Evolutionary conservation across 768 basidiomycete genomes (phyloP).

Genomic region (Mycena kentingensis): DNA sequence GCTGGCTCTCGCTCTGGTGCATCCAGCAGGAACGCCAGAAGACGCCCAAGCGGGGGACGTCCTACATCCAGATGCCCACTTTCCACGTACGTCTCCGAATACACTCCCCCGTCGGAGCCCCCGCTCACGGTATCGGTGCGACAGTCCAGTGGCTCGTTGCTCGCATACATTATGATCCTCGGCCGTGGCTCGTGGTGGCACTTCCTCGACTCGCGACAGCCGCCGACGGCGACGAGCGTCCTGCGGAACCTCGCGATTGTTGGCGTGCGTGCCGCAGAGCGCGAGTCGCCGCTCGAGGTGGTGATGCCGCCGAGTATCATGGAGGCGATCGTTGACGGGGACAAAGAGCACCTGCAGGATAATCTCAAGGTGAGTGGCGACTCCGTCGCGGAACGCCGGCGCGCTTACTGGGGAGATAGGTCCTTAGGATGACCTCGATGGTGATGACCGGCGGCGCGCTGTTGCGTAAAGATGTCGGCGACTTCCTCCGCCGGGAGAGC

Average conservation of each 20-base stretch:
- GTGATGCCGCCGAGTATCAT: conserved; percentile 23
- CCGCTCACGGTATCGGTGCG: background rate
- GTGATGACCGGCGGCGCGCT: conserved; percentile 2
- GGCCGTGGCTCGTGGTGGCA: conserved; percentile 8
- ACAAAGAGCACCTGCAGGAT: background rate
- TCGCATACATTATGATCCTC: conserved; percentile 11
- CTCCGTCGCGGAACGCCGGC: too few relatives aligned
- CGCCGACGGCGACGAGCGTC: conserved; percentile 14
- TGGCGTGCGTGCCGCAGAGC: background rate
- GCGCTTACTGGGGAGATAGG: conserved; percentile 6
- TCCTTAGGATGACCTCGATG: conserved; percentile 22
- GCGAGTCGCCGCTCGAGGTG: conserved; percentile 5
- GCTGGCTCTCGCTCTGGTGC: conserved; percentile 12
- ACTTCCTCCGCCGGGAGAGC: background rate
- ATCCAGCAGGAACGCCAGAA: background rate
- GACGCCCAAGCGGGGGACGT: conserved; percentile 12
- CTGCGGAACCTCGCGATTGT: conserved; percentile 18
- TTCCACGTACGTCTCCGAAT: conserved; percentile 22
- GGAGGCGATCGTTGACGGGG: conserved; percentile 22
- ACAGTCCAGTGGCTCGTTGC: conserved; percentile 18
- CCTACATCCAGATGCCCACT: conserved; percentile 25
- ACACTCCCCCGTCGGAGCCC: background rate
- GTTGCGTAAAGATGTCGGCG: conserved; percentile 7
- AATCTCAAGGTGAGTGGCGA: conserved; percentile 11
- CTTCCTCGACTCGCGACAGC: conserved; percentile 15